Evolutionary conservation across 352 stramenopile genomes (phyloP).

Genomic region (Vaucheria bursata): DNA sequence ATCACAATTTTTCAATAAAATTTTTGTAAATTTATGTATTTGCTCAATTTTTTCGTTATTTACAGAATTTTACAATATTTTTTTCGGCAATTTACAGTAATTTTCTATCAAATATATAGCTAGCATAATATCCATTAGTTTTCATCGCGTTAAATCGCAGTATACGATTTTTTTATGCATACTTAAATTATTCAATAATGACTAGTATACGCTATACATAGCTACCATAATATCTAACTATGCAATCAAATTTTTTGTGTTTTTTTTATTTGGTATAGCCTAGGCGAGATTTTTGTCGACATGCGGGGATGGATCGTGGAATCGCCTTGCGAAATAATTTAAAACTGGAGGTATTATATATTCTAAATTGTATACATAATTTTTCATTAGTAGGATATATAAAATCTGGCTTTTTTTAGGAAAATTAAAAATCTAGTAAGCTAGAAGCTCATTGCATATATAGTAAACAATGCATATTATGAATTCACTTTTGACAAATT

Average conservation of each 20-base stretch:
- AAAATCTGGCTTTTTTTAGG: too few relatives aligned
- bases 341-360: constrained; percentile 8
- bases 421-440: too few relatives aligned
- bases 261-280: background rate
- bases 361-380: too few relatives aligned
- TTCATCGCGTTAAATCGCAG: background rate
- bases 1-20: background rate
- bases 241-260: background rate
- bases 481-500: too few relatives aligned
- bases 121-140: too few relatives aligned
- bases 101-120: too few relatives aligned
- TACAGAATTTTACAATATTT: too few relatives aligned
- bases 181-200: background rate
- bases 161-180: background rate
- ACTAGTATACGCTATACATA: background rate
- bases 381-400: too few relatives aligned
- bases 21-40: background rate
- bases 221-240: background rate
- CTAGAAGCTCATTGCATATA: too few relatives aligned
- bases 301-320: constrained; percentile 33
- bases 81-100: too few relatives aligned
- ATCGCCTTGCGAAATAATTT: constrained; percentile 44
- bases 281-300: background rate
- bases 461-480: too few relatives aligned
- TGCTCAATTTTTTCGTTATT: too few relatives aligned